Base-by-base conservation (phyloP, 2,329 filamentous ascomycete genomes). In the Cladosporium sp. region DNA sequence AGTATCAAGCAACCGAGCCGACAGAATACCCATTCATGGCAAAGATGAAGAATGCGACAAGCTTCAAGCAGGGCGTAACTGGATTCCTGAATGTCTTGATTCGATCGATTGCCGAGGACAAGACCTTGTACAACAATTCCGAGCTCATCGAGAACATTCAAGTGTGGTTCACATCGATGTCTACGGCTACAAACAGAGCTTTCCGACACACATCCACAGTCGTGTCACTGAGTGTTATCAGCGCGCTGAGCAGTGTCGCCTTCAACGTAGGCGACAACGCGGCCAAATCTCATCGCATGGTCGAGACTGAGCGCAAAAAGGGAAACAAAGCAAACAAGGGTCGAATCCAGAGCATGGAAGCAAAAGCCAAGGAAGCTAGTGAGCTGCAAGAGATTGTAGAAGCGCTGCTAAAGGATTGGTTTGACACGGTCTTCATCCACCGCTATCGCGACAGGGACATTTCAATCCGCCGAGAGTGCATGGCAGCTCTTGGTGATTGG, bases 161-260 rank as follows among this genome's bases (percentile, higher is more conserved):
- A 71, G 85, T 91, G 66, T 99, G 95, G 95, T 84, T 97, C 67
- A 89, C 89, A 46, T 91, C 91, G 66, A 92, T 99, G 90, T 95
- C 94, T 2, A 95, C 92, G 4, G 93, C 93, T 0, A 85, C 88
- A 4, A 89, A 94, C 68, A 88, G 95, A 64, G 93, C 95, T 1
- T 97, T 99, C 79, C 87, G 95, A 69, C 95, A 99, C 78, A 99
- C 95, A 0, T 91, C 93, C 0, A 97, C 94, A 1, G 89, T 95
- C 0, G 89, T 94, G 28, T 89, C 91, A 1, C 81, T 98, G 37
- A 86, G 91, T 18, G 89, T 97, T 69, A 89, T 91, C 65, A 92
- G 88, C 37, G 87, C 91, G 0, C 82, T 98, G 29, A 93, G 92
- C 69, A 84, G 87, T 56, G 84, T 94, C 37, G 91, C 90, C 12